Conservation (phyloP, 2,329 filamentous ascomycete species). For the Bipolaris zeicola region DNA sequence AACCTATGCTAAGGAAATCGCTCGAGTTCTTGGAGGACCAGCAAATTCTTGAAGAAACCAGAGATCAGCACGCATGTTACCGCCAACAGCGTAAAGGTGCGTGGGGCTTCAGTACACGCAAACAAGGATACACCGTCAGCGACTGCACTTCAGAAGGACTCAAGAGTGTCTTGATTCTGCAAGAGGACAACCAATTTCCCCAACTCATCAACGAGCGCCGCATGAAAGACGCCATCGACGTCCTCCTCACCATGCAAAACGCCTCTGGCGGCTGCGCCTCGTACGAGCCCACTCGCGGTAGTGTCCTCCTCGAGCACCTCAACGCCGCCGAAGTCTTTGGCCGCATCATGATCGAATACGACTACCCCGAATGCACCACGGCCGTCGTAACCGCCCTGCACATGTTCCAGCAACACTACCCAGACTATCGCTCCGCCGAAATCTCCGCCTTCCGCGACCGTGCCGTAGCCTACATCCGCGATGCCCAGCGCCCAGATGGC, state of each 20-base stretch:
- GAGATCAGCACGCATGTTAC: slow-evolving; percentile 79
- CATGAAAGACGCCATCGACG: slow-evolving; percentile 87
- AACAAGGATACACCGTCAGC: slow-evolving; percentile 92
- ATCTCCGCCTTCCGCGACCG: slow-evolving; percentile 73
- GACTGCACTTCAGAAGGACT: slow-evolving; percentile 93
- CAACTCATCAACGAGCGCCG: slow-evolving; percentile 74
- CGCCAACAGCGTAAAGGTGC: slow-evolving; percentile 89
- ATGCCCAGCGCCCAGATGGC: slow-evolving; percentile 78
- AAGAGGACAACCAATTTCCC: slow-evolving; percentile 74
- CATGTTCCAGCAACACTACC: slow-evolving; percentile 80
- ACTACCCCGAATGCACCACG: slow-evolving; percentile 97
- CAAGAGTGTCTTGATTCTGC: slow-evolving; percentile 83
- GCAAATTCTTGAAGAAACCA: slow-evolving; percentile 84
- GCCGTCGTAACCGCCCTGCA: slow-evolving; percentile 87
- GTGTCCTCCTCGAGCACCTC: slow-evolving; percentile 77
- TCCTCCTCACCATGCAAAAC: slow-evolving; percentile 90
- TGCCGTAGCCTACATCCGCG: slow-evolving; percentile 83
- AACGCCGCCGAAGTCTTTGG: slow-evolving; percentile 98
- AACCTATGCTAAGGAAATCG: slow-evolving; percentile 80
- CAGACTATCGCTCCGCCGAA: slow-evolving; percentile 76
- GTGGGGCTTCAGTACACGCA: slow-evolving; percentile 93
- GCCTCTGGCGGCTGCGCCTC: slow-evolving; percentile 82
- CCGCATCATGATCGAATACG: slow-evolving; percentile 97
- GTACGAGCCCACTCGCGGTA: slow-evolving; percentile 83
- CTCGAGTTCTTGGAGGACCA: slow-evolving; percentile 87